Evolutionary conservation across 139 green algal genomes (phyloP), one percentile per base, ranked within the genome.

Genomic region (Spirogloea muscicola): DNA sequence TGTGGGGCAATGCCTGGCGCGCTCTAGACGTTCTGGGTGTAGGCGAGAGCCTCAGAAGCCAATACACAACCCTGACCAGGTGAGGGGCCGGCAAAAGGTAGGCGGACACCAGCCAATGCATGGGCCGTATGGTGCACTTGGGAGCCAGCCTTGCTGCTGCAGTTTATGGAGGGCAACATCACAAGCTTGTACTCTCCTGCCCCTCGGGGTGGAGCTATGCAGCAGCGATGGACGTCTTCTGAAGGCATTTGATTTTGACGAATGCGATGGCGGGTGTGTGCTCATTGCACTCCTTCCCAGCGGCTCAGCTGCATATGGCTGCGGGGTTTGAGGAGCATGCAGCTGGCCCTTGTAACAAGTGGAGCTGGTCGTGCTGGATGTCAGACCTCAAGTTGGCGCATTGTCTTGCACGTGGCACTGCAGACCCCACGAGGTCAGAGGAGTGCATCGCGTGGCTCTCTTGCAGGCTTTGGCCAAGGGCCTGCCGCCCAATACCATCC

Each of bases 401-500:
- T 18, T 21, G n/a, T 34, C 33, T 16, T 65, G 25, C 27, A 27
- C 2, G 13, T 27, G 55, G 18, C 18, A 34, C 57, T 38, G 42
- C 42, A 76, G 68, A 25, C 68, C 68, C 0, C 71, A 76, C 27
- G 71, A 79, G 27, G 42, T 77, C 29, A 57, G 71, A 31, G 71
- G 71, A 18, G 71, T 79, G 10, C 13, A 18, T 9, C 21, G 71
- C 29, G 31, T 25, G 1, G 9, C 42, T 9, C 71, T 79, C 16
- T 48, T 79, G 29, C 36, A 42, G 13, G 71, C 68, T 18, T 40
- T 80, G 42, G 44, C 72, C 21, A 6, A 40, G 13, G 29, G 33
- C 21, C 64, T 80, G 64, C 72, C 72, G 67, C 33, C 68, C 48
- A 66, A 39, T 66, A 80, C 63, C 43, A 82, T 80, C 52, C 72